Evolutionary conservation across 805 yeast species (phyloP).

Genomic region (Hanseniaspora nectarophila): DNA sequence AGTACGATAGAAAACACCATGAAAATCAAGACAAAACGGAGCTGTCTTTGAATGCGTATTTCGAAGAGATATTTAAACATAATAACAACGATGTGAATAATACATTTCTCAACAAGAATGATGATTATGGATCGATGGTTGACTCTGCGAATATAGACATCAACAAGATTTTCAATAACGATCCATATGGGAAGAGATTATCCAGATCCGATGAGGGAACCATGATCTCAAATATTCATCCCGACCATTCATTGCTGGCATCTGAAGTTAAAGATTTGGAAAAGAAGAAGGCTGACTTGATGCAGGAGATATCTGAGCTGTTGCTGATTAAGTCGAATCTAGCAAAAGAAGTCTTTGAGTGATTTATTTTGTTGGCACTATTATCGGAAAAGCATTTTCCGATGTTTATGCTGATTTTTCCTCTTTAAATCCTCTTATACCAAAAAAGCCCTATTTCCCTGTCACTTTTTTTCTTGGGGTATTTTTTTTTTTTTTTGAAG

Average conservation of each 20-base stretch:
- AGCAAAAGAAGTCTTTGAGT: neutral
- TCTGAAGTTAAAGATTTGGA: constrained; percentile 5
- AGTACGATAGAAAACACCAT: neutral
- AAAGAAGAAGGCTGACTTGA: neutral
- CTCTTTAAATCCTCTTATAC: neutral
- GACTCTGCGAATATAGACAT: neutral
- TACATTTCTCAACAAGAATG: neutral
- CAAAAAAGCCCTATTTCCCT: too few species aligned
- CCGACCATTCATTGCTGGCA: neutral
- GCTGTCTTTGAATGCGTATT: neutral
- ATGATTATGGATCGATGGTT: neutral
- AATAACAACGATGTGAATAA: neutral
- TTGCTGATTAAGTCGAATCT: neutral
- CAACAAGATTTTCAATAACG: neutral
- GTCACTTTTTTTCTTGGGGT: too few species aligned
- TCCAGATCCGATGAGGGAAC: neutral
- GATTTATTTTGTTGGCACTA: neutral
- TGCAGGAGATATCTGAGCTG: constrained; percentile 2
- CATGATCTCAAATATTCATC: neutral
- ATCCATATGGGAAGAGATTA: neutral
- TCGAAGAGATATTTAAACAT: neutral
- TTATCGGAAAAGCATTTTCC: neutral
- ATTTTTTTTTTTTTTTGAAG: neutral
- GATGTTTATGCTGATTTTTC: too few species aligned
- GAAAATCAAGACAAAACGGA: neutral